Evolutionary conservation across 805 yeast genomes (phyloP), one percentile per base, ranked within the genome.

Genomic region (Candida vartiovaarae): DNA sequence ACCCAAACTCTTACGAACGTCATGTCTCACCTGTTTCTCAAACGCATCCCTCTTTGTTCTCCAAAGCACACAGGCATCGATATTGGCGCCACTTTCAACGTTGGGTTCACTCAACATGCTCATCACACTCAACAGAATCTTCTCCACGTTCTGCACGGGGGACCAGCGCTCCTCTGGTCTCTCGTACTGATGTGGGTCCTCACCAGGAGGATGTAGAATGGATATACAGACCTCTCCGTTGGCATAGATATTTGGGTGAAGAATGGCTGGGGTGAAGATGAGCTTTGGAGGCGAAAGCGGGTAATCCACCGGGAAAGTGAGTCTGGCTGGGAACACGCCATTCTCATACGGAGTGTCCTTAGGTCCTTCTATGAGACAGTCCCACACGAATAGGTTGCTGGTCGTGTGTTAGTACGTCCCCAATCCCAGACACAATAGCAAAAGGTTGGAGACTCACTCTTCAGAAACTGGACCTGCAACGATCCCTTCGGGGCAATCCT

Each of bases 51-150:
- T 73, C 61, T 87, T 71, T 52, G 87, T 95, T 63, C 99, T 75
- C 95, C 96, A 91, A 49, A 93, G 72, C 63, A 89, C 89, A 55
- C 77, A 71, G 8, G 84, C 84, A 52, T 78, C 84, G 42, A 80
- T 74, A 56, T 93, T 88, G 40, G 99, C 99, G 8, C 97, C 98
- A 55, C 95, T 84, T 63, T 91, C 97, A 30, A 86, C 83, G 59
- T 93, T 93, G 3, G 99, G 98, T 64, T 93, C 96, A 26, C 97
- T 95, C 48, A 93, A 72, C 97, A 93, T 90, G 57, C 95, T 85
- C 74, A 90, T 79, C 24, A 93, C 98, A 63, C 95, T 84, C 46
- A 93, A 66, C 48, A 93, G 69, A 48, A 93, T 93, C 74, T 93
- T 93, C 66, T 93, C 99, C n/a, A 93, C 90, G 60, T 95, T 85